Percentiles rank a stretch among this genome's conserved stretches.
These are phyloP conservation scores for Toxicodendron radicans DNA, from an alignment of 345 rosid species.

Conservation along the genomic window DNA sequence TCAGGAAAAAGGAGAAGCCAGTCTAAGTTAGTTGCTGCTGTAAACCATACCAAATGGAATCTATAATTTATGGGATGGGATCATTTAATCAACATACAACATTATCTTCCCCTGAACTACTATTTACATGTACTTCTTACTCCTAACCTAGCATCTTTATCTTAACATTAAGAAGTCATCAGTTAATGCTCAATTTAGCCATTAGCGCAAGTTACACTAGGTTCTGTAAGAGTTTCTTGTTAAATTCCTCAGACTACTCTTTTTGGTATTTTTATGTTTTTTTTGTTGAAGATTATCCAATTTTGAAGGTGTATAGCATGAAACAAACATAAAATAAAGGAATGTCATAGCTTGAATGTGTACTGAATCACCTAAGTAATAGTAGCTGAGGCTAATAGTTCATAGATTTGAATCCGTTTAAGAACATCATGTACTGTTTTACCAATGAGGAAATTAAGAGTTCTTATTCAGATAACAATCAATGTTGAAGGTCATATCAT, in stretches of 20 bases:
- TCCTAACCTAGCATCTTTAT: neutral
- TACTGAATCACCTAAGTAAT: neutral
- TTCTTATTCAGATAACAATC: neutral
- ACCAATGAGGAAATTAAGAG: neutral
- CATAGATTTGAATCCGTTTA: neutral
- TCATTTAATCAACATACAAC: neutral
- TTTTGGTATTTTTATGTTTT: neutral
- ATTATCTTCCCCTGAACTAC: neutral
- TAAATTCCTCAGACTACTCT: neutral
- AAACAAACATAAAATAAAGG: neutral
- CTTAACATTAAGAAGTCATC: neutral
- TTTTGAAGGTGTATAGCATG: neutral
- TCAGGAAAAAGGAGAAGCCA: neutral
- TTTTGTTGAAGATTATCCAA: neutral
- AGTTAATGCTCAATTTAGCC: neutral
- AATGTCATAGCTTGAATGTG: neutral
- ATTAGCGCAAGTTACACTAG: no score
- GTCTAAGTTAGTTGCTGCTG: neutral
- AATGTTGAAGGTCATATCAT: neutral
- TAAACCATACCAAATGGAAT: neutral
- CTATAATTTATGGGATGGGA: neutral
- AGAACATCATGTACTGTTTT: no score
- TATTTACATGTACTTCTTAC: neutral
- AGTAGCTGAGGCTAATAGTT: neutral
- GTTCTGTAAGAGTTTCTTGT: neutral